Evolutionary conservation across 208 protist genomes (phyloP), one percentile per base, ranked within the genome.

Genomic region (Zelonia costaricensis): DNA sequence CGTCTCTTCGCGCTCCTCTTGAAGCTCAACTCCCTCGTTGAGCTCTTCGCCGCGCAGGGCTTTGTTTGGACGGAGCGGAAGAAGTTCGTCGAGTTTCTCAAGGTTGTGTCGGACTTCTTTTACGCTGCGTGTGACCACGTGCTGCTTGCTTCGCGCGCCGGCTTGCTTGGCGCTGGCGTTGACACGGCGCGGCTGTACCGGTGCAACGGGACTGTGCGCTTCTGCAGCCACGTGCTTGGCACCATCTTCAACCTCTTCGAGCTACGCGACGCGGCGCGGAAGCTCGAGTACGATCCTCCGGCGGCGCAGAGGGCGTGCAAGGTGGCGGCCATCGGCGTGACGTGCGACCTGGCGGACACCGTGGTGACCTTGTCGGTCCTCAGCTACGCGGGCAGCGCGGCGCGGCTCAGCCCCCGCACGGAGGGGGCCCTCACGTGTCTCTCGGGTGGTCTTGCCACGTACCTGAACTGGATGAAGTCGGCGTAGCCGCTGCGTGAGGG

Each of bases 41-140:
- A 69, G 2, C 48, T 87, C 20, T 62, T 80, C 20, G 23, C 61
- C 10, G 82, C 77, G 12, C 74, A 84, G 66, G 72, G 72, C 44
- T 54, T 70, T 33, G 38, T 22, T 22, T 54, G 64, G 47, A 86
- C 73, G 23, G 65, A 78, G 47, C 46, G 55, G 31, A 85, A 83
- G 51, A 76, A 84, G 61, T 74, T 76, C 39, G 54, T 86, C 33
- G 82, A 87, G 59, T 69, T 85, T 20, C 33, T 74, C n/a, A 82
- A 80, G 9, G 22, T 66, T 2, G 10, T 85, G 20, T 69, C 54
- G 23, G 67, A 80, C 40, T 15, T 69, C 2, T 22, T 85, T 18
- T 92, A 74, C 63, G 60, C 82, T 22, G 23, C 79, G 0, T 27
- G 62, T 4, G 84, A 87, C 66, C 81, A 88, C 57, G 15, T 83